A percentile compares a stretch with the other conserved stretches of the same genome.
Conservation (phyloP, 2,329 filamentous ascomycete genomes). For the Corniculantispora saksenae region DNA sequence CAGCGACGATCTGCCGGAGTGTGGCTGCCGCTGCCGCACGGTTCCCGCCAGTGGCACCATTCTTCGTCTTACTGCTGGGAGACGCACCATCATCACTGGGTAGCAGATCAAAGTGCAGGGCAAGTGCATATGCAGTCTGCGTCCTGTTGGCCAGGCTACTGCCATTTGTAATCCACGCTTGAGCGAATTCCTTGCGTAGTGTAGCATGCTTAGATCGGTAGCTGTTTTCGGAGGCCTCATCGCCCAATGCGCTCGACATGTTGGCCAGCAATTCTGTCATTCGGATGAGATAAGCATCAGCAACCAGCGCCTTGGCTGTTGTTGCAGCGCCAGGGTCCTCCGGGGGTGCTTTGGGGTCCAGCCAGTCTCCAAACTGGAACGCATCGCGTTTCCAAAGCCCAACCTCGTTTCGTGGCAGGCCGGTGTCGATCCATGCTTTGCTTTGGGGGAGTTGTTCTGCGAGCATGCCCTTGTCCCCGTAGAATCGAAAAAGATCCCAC, state of each 20-base stretch:
- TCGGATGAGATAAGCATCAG: constrained; percentile 49
- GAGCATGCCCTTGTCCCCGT: constrained; percentile 39
- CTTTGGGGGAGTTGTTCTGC: constrained; percentile 41
- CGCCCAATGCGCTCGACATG: constrained; percentile 35
- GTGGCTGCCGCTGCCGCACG: constrained; percentile 28
- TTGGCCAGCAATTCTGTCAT: constrained; percentile 40
- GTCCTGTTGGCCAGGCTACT: constrained; percentile 33
- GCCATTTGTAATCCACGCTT: constrained; percentile 31
- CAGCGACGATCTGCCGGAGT: constrained; percentile 34
- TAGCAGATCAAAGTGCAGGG: constrained; percentile 40
- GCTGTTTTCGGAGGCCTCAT: constrained; percentile 27
- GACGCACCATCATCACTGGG: constrained; percentile 5
- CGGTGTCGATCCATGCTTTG: constrained; percentile 41
- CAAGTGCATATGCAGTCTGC: constrained; percentile 42
- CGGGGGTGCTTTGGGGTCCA: constrained; percentile 47
- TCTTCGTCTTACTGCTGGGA: background rate
- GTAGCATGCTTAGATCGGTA: constrained; percentile 26
- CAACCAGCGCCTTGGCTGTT: constrained; percentile 43
- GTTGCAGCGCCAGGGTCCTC: constrained; percentile 40
- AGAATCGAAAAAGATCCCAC: constrained; percentile 42
- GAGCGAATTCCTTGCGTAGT: constrained; percentile 32
- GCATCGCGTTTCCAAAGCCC: constrained; percentile 42
- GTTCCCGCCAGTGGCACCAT: background rate
- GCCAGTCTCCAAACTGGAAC: constrained; percentile 49
- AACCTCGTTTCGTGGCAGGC: constrained; percentile 33